Conservation (phyloP, 2,329 filamentous ascomycete genomes). For the Thelonectria discophora region DNA sequence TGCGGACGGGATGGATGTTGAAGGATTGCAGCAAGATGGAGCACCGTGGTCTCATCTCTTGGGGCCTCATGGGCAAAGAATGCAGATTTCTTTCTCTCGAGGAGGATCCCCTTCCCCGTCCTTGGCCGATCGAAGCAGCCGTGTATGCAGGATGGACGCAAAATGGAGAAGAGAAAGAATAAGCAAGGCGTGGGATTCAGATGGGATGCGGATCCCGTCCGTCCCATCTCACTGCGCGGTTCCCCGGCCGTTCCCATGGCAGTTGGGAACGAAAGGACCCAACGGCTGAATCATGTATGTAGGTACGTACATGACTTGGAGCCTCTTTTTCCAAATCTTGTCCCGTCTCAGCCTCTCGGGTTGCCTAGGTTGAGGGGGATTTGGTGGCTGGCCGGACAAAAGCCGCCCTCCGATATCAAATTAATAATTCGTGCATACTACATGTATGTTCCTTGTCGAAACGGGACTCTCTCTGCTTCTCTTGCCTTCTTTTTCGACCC, state of each 20-base stretch:
- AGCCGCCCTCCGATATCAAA: not conserved
- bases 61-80: not conserved
- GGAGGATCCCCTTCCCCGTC: not conserved
- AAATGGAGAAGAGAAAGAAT: not conserved
- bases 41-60: not conserved
- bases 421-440: not conserved
- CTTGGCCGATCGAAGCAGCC: not conserved
- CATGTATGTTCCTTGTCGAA: not conserved
- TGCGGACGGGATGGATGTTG: not conserved
- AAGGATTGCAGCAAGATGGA: not conserved
- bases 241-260: constrained; percentile 30
- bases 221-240: constrained; percentile 26
- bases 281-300: not conserved
- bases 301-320: not conserved
- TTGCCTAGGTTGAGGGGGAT: not conserved
- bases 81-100: not conserved
- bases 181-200: constrained; percentile 13
- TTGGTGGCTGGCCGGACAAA: not conserved
- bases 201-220: constrained; percentile 16
- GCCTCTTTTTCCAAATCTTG: too few relatives aligned
- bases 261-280: constrained; percentile 15
- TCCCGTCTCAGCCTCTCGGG: not conserved
- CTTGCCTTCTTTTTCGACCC: not conserved
- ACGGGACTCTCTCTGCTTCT: not conserved
- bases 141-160: not conserved